Evolutionary conservation across 768 basidiomycete genomes (phyloP).

Genomic region (Sistotremastrum suecicum): DNA sequence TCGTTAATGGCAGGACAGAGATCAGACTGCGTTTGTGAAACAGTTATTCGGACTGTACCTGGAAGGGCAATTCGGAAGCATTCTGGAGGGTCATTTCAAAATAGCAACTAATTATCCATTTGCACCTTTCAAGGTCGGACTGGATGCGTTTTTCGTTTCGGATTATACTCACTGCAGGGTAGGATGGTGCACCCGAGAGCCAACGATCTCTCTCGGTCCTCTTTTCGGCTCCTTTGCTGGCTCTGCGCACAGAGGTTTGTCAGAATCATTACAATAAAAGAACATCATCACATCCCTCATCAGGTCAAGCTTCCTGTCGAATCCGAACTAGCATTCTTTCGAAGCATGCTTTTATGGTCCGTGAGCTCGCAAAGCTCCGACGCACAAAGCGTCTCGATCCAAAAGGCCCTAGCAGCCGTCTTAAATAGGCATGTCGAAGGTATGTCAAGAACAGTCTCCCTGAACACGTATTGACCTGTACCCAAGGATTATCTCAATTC

Average conservation of each 20-base stretch:
- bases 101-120: constrained; percentile 26
- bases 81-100: constrained; percentile 45
- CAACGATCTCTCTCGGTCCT: constrained; percentile 57
- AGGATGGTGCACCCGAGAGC: constrained; percentile 28
- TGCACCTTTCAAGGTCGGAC: constrained; percentile 36
- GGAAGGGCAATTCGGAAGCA: constrained; percentile 32
- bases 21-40: constrained; percentile 44
- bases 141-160: constrained; percentile 3
- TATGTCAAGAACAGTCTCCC: constrained; percentile 17
- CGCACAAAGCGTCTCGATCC: constrained; percentile 13
- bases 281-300: constrained; percentile 3
- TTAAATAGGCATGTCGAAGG: constrained; percentile 69
- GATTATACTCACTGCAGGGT: constrained; percentile 1
- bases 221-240: constrained; percentile 50
- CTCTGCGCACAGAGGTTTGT: constrained; percentile 53
- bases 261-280: neutral
- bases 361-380: constrained; percentile 15
- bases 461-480: constrained; percentile 1
- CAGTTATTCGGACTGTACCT: constrained; percentile 32
- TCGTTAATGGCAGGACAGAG: constrained; percentile 23
- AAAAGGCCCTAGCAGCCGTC: constrained; percentile 39
- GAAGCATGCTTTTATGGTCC: constrained; percentile 45
- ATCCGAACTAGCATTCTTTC: constrained; percentile 36
- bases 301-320: constrained; percentile 41
- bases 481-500: constrained; percentile 34